Evolutionary conservation across 495 filamentous ascomycete species (phyloP), one percentile per base, ranked within the genome.

Genomic region (Aspergillus biplanus): DNA sequence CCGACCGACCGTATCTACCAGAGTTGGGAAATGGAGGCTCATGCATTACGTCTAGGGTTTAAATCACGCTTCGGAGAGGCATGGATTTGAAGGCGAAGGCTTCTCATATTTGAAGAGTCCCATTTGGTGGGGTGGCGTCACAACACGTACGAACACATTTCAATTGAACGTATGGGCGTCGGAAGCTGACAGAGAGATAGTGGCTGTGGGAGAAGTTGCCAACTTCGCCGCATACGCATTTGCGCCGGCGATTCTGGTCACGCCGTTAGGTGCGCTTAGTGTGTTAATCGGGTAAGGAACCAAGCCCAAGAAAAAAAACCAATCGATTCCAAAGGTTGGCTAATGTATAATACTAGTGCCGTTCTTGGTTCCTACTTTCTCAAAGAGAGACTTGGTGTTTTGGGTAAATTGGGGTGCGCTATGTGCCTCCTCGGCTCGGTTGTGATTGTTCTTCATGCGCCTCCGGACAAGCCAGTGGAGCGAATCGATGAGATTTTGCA

Each of bases 211-310:
- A 64, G 95, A 99, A 77, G 82, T 95, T 53, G 92, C 90, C 73
- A 99, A 99, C 73, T 99, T 99, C 73, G 92, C 93, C 32, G 95
- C 95, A 60, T 99, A 99, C 74, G 95, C 95, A 1, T 99, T 97
- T 77, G 95, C 95, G 63, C 95, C 95, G 42, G 95, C 95, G 5
- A 99, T 99, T 73, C 82, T 99, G 58, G 95, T 99, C 37, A 99
- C 95, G 5, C 95, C 95, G 13, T 77, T 99, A 39, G 95, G 95
- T 44, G 95, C 95, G 46, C 80, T 99, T 61, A 92, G 92, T 69
- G 95, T 99, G 56, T 78, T 99, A 69, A 97, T 99, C 71, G 96
- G 94, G 87, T 89, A 75, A 33, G 61, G n/a, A n/a, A 34, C 11
- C 2, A 2, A 1, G 21, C 21, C 21, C 39, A 21, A 33, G 6